A percentile compares a stretch with the other conserved stretches of the same genome.
Evolutionary conservation across 2,329 filamentous ascomycete genomes (phyloP).

Genomic region (Karstenula rhodostoma): DNA sequence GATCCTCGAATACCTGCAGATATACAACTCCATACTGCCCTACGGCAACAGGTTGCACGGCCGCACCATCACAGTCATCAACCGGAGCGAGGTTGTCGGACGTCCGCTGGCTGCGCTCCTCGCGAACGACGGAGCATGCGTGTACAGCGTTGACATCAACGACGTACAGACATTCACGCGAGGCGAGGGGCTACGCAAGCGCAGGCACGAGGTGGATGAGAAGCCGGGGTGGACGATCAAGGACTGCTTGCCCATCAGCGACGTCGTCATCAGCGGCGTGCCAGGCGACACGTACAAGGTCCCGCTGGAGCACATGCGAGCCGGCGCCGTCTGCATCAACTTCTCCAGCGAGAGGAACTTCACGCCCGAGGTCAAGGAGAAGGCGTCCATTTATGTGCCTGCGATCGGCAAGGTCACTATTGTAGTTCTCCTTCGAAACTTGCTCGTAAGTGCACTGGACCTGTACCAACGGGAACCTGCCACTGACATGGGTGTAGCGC

Average conservation of each 20-base stretch:
- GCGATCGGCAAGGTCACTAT: constrained; percentile 98
- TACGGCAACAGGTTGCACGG: constrained; percentile 94
- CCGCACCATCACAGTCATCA: constrained; percentile 94
- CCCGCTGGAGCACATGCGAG: constrained; percentile 79
- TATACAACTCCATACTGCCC: constrained; percentile 94
- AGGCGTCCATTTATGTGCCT: constrained; percentile 95
- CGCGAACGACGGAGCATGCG: constrained; percentile 93
- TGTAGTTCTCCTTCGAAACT: constrained; percentile 85
- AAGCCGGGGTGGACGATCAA: constrained; percentile 81
- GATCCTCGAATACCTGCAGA: constrained; percentile 92
- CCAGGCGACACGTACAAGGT: constrained; percentile 91
- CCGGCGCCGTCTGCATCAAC: constrained; percentile 98
- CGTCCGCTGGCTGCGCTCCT: constrained; percentile 89
- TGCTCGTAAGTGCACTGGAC: constrained; percentile 70
- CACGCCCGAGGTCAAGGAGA: constrained; percentile 87
- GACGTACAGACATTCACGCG: constrained; percentile 92
- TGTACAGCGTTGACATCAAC: constrained; percentile 93
- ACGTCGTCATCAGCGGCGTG: constrained; percentile 94
- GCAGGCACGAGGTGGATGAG: constrained; percentile 85
- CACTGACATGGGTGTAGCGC: constrained; percentile 43
- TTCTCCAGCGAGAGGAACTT: constrained; percentile 98
- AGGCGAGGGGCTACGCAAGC: constrained; percentile 84
- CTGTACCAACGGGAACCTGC: background rate
- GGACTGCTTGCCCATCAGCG: constrained; percentile 84
- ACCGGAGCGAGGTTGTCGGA: constrained; percentile 94